Evolutionary conservation across 257 asterid genomes (phyloP), one percentile per base, ranked within the genome.

Genomic region (Nicotiana knightiana): DNA sequence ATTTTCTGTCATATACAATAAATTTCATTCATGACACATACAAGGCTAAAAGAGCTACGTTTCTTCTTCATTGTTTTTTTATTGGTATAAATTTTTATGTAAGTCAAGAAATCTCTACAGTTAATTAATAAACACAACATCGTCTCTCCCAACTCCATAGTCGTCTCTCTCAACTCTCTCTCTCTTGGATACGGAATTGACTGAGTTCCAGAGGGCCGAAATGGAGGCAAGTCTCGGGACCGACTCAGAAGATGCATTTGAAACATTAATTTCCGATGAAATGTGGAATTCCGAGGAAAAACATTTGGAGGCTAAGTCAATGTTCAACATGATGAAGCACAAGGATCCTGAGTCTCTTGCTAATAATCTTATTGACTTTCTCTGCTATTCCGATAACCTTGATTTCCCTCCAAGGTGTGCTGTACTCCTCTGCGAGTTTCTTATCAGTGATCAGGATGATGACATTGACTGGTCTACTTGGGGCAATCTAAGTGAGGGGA

Each of bases 261-360:
- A 92, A 43, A 87, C 92, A 48, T 87, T 93, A 4, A 90, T 94
- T 66, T 87, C 98, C 1, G 94, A 94, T 55, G 46, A 37, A 37
- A 37, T 37, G 9, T 6, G 46, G 46, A 37, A 37, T 9, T 87
- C 93, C 84, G 92, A 93, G 98, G 97, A 94, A 79, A 93, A 90
- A 85, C 91, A 97, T n/a, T 92, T 97, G 39, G 96, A 91, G 85
- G 97, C 98, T 10, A 97, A 94, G 85, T 78, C 94, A 15, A 81
- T 94, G 68, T 94, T 90, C 90, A 92, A 94, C 84, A 84, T 90
- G 76, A 84, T 92, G 78, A 93, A 92, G 91, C 93, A 91, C 84
- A 93, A 85, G 85, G 96, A 94, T 87, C 98, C 98, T 1, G 89
- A 94, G 85, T 89, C 95, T 67, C 93, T 94, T 55, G 92, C 81